These are phyloP conservation scores for Saccharomyces hybrid DNA, from an alignment of 1,139 yeast genomes.

Conservation along the genomic window DNA sequence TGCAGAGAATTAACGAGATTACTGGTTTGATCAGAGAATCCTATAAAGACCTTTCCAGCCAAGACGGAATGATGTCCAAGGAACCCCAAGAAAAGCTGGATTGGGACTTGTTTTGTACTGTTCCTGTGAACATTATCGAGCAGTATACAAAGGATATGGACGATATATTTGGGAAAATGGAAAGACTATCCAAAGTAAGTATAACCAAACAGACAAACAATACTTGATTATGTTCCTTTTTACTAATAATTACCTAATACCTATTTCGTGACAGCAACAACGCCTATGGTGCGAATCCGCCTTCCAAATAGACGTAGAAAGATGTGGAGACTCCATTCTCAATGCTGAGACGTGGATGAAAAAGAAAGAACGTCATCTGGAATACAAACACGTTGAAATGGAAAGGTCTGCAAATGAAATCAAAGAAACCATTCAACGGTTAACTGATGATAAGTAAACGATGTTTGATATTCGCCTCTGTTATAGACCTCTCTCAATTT, in stretches of 20 bases:
- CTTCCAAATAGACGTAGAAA: conserved; percentile 27
- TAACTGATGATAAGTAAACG: conserved; percentile 6
- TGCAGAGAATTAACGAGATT: conserved; percentile 15
- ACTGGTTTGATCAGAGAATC: conserved; percentile 13
- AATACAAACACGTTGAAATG: conserved; percentile 18
- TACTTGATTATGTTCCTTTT: background rate
- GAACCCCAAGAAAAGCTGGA: conserved; percentile 14
- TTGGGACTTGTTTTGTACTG: conserved; percentile 29
- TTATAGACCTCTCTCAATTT: background rate
- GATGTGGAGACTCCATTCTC: conserved; percentile 25
- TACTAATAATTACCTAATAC: conserved; percentile 4
- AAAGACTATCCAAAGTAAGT: conserved; percentile 22
- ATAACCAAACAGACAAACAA: background rate
- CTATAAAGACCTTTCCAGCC: background rate
- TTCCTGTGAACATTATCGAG: conserved; percentile 27
- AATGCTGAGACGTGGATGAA: conserved; percentile 26
- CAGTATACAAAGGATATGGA: conserved; percentile 26
- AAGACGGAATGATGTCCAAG: conserved; percentile 4
- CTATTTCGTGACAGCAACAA: conserved; percentile 14
- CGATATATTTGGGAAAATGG: conserved; percentile 17
- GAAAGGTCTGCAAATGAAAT: conserved; percentile 26
- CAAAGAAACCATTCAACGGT: conserved; percentile 22
- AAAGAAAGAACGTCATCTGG: conserved; percentile 22
- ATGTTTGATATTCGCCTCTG: background rate
- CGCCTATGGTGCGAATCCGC: conserved; percentile 32